Evolutionary conservation across 768 basidiomycete genomes (phyloP), one percentile per base, ranked within the genome.

Genomic region (Suillus weaverae): DNA sequence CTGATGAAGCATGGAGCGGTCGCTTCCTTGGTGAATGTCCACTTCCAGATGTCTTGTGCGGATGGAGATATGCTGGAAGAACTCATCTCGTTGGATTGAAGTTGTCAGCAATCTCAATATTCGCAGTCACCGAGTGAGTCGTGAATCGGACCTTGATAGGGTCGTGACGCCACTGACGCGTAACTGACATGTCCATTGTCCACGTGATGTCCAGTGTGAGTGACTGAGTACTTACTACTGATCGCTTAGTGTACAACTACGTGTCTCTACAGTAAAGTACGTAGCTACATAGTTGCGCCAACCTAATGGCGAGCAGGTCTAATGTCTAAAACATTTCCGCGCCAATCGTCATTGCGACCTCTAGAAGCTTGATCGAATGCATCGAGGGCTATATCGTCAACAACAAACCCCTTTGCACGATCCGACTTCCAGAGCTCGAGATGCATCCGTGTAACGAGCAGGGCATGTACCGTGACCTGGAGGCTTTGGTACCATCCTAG

Each of bases 21-120:
- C 5, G 88, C 82, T 32, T 84, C 86, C 26, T 80, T 79, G 14
- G 82, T 83, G 63, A 88, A 73, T 1, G 85, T 86, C 88, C 88
- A 89, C 69, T 79, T 65, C 74, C 74, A 79, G 48, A 78, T 68
- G 36, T 77, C 71, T 60, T 63, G 67, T 14, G 46, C 22, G 18
- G 64, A 35, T 48, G 62, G 61, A 16, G 61, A 26, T 61, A 11
- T 62, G n/a, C 33, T 54, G 20, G 32, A 35, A 54, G 53, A 54
- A 35, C 20, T 30, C 56, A 57, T 57, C 38, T 39, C 5, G 8
- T 30, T 26, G 8, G 7, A 53, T 33, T 26, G 7, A 33, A 39
- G 26, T 26, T 22, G 48, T 18, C n/a, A 14, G 9, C 10, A 48
- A 14, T 54, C n/a, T 20, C 9, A 13, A 48, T 22, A 62, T 55